phyloP scores from a whole-genome alignment of 1,139 yeast species.

The Yarrowia galli region DNA sequence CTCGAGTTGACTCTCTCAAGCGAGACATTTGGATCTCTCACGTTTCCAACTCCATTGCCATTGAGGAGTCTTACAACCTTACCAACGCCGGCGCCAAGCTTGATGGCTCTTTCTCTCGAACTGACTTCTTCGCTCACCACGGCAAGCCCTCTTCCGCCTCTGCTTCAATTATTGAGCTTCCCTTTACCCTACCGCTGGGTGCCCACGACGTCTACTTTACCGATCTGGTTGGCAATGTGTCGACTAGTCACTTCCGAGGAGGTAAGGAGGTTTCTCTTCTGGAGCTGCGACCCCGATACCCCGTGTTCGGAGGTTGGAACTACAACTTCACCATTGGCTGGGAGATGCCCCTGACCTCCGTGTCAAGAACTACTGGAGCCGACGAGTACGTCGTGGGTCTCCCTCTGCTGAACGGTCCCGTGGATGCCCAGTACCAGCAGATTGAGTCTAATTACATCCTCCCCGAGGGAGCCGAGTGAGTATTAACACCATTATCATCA shows the following conservation, averaged over 20 bases:
- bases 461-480: constrained; percentile 77
- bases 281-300: constrained; percentile 83
- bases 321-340: constrained; percentile 96
- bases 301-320: constrained; percentile 95
- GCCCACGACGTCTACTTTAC: constrained; percentile 74
- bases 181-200: constrained; percentile 62
- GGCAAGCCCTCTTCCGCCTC: constrained; percentile 42
- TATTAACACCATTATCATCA: constrained; percentile 50
- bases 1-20: constrained; percentile 64
- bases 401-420: constrained; percentile 77
- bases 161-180: constrained; percentile 53
- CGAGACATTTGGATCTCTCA: constrained; percentile 88
- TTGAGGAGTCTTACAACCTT: constrained; percentile 86
- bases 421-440: constrained; percentile 67
- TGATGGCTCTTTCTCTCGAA: constrained; percentile 69
- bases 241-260: constrained; percentile 66
- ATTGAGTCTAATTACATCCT: constrained; percentile 70
- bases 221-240: constrained; percentile 94
- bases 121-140: constrained; percentile 67
- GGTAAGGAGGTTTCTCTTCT: constrained; percentile 55
- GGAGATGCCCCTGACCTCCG: constrained; percentile 66
- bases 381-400: constrained; percentile 69
- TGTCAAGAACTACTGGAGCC: constrained; percentile 54
- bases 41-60: constrained; percentile 67
- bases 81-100: constrained; percentile 78